Evolutionary conservation across 2,329 filamentous ascomycete species (phyloP), one percentile per base, ranked within the genome.

Genomic region (Hysterium pulicare): DNA sequence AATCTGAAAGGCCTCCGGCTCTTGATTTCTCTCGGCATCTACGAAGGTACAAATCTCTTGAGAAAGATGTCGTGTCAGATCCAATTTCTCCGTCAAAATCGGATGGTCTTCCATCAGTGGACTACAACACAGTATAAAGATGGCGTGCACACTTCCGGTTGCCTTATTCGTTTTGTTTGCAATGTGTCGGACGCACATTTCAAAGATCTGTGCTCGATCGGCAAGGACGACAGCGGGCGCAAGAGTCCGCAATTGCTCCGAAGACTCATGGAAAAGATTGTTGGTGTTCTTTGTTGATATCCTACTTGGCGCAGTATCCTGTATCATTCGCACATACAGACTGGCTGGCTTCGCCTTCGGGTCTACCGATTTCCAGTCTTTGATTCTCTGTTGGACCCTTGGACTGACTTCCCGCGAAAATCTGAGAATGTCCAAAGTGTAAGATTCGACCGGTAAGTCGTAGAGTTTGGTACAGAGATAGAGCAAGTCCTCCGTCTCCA

Each of bases 61-160:
- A 5, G 71, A 50, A 13, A 69, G 54, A 42, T 55, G 54, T 26
- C 57, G 55, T 13, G 54, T 49, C 11, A 66, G 34, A 19, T 59
- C 50, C 2, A 47, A 44, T 21, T 59, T 51, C 6, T 61, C 35
- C 16, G 54, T 45, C 31, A 67, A 58, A 41, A 62, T 59, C 1
- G 22, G 17, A 2, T 37, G 37, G 21, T 65, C 58, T 4, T 43
- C 45, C 9, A 42, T 45, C 10, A 38, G 35, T 2, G 45, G n/a
- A 4, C 34, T 30, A 7, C 43, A 37, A 8, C 45, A 47, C 13
- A 67, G 46, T 7, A 59, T 72, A 59, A 26, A 70, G 57, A 61
- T 71, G 13, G 82, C 83, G 57, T 82, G 84, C 16, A 90, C 75
- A 52, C 87, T 93, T 1, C 88, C 88, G 5, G 86, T 76, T 1